Evolutionary conservation across 257 asterid species (phyloP).

Genomic region (Nicotiana undulata): DNA sequence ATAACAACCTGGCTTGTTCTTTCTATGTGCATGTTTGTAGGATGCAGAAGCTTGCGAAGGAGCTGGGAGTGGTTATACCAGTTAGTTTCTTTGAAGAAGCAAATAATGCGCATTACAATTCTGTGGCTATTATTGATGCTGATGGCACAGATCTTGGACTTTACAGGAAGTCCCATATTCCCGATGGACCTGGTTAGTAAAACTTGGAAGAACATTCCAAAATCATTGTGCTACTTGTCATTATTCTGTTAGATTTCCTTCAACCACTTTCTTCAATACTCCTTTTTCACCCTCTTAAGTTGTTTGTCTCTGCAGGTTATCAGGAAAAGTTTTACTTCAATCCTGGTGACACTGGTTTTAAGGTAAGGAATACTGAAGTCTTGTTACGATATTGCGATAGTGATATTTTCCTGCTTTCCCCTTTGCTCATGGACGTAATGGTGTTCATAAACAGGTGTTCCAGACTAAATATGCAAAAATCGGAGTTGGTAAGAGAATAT

Average conservation of each 20-base stretch:
- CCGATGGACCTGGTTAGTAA: slow-evolving; percentile 90
- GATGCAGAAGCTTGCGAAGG: slow-evolving; percentile 93
- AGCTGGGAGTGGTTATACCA: slow-evolving; percentile 89
- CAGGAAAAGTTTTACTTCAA: slow-evolving; percentile 97
- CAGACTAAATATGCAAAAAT: slow-evolving; percentile 83
- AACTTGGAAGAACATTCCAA: slow-evolving; percentile 2
- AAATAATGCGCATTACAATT: slow-evolving; percentile 94
- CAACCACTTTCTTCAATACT: neutral
- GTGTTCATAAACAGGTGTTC: slow-evolving; percentile 55
- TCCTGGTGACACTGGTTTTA: slow-evolving; percentile 97
- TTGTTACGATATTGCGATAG: neutral
- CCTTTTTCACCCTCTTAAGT: neutral
- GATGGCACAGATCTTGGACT: slow-evolving; percentile 96
- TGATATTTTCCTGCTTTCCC: neutral
- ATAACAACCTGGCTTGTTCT: neutral
- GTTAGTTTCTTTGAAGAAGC: slow-evolving; percentile 98
- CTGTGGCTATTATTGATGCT: slow-evolving; percentile 83
- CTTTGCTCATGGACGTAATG: neutral
- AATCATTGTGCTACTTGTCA: neutral
- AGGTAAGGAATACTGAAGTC: slow-evolving; percentile 37
- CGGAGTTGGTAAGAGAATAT: slow-evolving; percentile 71
- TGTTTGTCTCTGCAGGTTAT: slow-evolving; percentile 48
- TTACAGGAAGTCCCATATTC: slow-evolving; percentile 94
- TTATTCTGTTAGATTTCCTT: slow-evolving; percentile 4
- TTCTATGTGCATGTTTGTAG: slow-evolving; percentile 29